Evolutionary conservation across 2,329 filamentous ascomycete species (phyloP), one percentile per base, ranked within the genome.

Genomic region (Colletotrichum sp.): DNA sequence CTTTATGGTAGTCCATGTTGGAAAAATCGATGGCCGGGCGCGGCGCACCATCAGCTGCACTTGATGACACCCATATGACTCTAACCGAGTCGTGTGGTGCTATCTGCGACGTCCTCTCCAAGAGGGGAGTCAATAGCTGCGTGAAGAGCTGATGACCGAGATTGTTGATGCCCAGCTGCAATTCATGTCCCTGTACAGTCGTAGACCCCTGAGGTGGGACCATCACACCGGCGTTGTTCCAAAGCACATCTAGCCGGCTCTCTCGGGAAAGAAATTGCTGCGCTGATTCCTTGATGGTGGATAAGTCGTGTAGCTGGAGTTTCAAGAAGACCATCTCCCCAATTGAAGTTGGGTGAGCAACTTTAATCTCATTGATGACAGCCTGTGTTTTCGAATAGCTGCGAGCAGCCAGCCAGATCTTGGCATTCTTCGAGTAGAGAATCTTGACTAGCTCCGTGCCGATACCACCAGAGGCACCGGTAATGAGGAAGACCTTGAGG

Each of bases 61-160:
- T 44, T 6, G 18, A 44, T 12, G 39, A 44, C 5, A 44, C 39
- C 39, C 39, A 44, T 6, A 44, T n/a, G 5, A 44, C 39, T 44
- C 39, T 44, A 0, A 44, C 18, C 9, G 39, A 12, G 39, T 44
- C 18, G 0, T 12, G 3, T 0, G 9, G 9, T 0, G 39, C 39
- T 44, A 44, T 6, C 9, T 2, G 5, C 0, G 18, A 44, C 0
- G 39, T 44, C 9, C 0, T 44, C 39, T n/a, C 18, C 18, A 44
- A n/a, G 0, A 44, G 39, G 0, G 39, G 18, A 6, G 39, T 44
- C 0, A 44, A 44, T 0, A 44, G 5, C 9, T 44, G 39, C 39
- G 39, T 44, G 18, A 44, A 44, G 39, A 44, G 39, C 1, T 44
- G 39, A 10, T 44, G 39, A n/a, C 39, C 39, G 18, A 44, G 39